Evolutionary conservation across 73 alveolate genomes (phyloP), one percentile per base, ranked within the genome.

Genomic region (Paramecium sonneborni): DNA sequence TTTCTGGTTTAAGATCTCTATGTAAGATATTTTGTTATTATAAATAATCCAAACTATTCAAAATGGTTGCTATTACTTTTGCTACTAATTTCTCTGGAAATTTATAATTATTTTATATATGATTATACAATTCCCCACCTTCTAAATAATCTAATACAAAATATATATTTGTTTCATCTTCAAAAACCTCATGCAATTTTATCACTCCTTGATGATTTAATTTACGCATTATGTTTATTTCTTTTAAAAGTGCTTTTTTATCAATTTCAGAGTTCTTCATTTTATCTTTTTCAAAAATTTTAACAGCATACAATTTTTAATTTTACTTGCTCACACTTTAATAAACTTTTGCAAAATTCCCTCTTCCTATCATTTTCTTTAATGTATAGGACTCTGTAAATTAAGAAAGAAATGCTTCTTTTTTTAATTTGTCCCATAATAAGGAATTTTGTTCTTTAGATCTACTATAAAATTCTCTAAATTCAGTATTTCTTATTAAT

Each of bases 71-170:
- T 34, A 86, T 86, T n/a, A 92, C 34, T 6, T 23, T 87, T 1
- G 94, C 89, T 2, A 95, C 93, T 26, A 69, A 46, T 12, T 79
- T 92, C 56, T 95, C 98, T 30, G 93, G 85, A 10, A 95, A 85
- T 28, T 67, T 34, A 3, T 44, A 48, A 48, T 72, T 92, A 9
- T 92, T 35, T 9, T 34, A 7, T 23, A 95, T 58, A n/a, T 95
- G 86, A 20, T 95, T 86, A 35, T 70, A 94, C 23, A 95, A 76
- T 35, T 86, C 92, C 20, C 96, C 97, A 39, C 98, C 98, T 20
- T 76, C 92, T 1, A 85, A 79, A 43, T 92, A 92, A 57, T 95
- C 98, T 67, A 76, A 76, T 1, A 94, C 95, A 6, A 95, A 86
- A 69, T 87, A 95, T 1, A 95, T 82, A 24, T 69, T 23, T 2